Evolutionary conservation across 495 filamentous ascomycete genomes (phyloP), one percentile per base, ranked within the genome.

Genomic region (Neurospora sp.): DNA sequence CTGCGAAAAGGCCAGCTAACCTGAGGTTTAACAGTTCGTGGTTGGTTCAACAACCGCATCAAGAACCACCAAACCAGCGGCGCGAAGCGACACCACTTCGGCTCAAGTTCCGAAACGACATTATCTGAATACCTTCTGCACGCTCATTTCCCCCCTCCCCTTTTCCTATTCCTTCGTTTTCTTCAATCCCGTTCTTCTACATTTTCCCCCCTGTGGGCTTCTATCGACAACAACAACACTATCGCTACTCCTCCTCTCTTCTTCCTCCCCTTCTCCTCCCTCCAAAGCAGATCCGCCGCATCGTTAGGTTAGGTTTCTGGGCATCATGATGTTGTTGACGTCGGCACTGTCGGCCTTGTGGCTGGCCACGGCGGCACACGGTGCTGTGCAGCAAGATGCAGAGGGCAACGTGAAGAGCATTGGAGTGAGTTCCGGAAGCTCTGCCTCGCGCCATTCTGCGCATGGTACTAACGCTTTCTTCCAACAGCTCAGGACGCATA

Each of bases 401-500:
- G 85, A 86, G 71, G 82, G 82, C 69, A 84, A 82, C 38, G 82
- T 88, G 75, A 86, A 86, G 80, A 88, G 86, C 81, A 88, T 90
- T 81, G 83, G 84, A 76, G 87, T 89, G 77, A 73, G 84, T 78
- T 35, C 23, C n/a, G 44, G 69, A 16, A 72, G 14, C 70, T 40
- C 35, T 23, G 74, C 27, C 37, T 49, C 27, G 70, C 27, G 42
- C 27, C 39, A 60, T 60, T 49, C 42, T 49, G 27, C 35, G 44
- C 71, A 46, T 35, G 44, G 42, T 72, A 38, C 71, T 72, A 72
- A 72, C 49, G 41, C 42, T 40, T 72, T 23, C 46, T 71, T 44
- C 38, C 66, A 79, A 35, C 82, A 95, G 89, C 86, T 97, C 76
- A 90, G 92, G 76, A 94, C 92, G 78, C 91, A 94, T 82, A 92